Evolutionary conservation across 352 stramenopile genomes (phyloP), one percentile per base, ranked within the genome.

Genomic region (Thalassiosira hispida): DNA sequence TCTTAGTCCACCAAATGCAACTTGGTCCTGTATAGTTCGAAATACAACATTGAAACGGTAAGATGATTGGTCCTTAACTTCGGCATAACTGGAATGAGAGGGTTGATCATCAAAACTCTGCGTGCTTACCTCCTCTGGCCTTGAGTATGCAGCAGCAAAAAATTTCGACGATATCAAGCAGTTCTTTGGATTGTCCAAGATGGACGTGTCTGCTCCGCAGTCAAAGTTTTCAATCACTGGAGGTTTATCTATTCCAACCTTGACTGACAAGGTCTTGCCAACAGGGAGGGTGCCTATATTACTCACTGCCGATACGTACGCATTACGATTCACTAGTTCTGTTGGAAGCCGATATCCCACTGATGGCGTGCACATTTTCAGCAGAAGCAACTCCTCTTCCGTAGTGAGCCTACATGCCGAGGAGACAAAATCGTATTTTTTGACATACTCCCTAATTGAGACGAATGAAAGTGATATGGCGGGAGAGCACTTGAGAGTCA

Each of bases 301-400:
- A 88, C 82, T 91, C 87, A 98, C 52, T 86, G 96, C 56, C 83
- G 88, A 77, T 74, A 95, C 87, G 75, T 93, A 95, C 12, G 88
- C 86, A 73, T 85, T 87, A 0, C 91, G 77, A 77, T 95, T 95
- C 7, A 91, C 46, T 14, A 95, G 67, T 29, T 89, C 83, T 27
- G 89, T 76, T 14, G 87, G 84, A 11, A 95, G 73, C 20, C 79
- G 76, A 63, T 86, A 86, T 53, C 86, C 74, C 9, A 81, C 60
- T 16, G 84, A 79, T 33, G 85, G 73, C 20, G 71, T 89, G 61
- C 88, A 90, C 29, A 95, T 76, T 68, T 91, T 89, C 4, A 98
- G 80, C 6, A 97, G 91, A 66, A 98, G 95, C 40, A 96, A 81
- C 81, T 99, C 97, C 87, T 99, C 97, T 73, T 98, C 95, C 0